A percentile compares a stretch with the other conserved stretches of the same genome.
phyloP scores from a whole-genome alignment of 257 asterid genomes.

The Ilex asprella region DNA sequence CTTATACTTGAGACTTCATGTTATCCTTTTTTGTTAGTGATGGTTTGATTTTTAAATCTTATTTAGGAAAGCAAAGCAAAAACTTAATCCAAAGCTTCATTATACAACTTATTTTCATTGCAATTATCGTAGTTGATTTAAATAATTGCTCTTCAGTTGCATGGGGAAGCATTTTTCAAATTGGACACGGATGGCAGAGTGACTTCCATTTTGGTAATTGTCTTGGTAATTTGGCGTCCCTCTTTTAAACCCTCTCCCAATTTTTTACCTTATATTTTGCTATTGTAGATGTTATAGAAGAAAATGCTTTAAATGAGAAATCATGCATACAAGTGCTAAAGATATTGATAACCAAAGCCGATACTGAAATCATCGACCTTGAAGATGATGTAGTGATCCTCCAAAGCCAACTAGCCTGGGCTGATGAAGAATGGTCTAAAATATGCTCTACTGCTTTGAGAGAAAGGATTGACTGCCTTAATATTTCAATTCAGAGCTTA shows the following conservation, averaged over 20 bases:
- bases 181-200: neutral
- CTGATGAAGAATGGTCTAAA: neutral
- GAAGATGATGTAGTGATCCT: neutral
- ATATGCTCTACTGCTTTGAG: neutral
- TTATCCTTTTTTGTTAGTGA: neutral
- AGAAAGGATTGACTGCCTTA: slow-evolving; percentile 29
- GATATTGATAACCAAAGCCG: neutral
- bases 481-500: slow-evolving; percentile 21
- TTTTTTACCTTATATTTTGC: neutral
- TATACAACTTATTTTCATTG: no score
- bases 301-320: neutral
- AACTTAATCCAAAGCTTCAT: neutral
- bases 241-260: neutral
- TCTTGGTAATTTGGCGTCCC: neutral
- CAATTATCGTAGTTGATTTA: no score
- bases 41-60: neutral
- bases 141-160: no score
- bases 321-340: neutral
- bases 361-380: slow-evolving; percentile 10
- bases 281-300: neutral
- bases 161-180: no score
- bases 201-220: neutral
- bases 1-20: no score
- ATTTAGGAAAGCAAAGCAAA: neutral
- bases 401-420: slow-evolving; percentile 18